phyloP scores from a whole-genome alignment of 192 early-diverging fungal genomes.

The Backusella morwellensis region DNA sequence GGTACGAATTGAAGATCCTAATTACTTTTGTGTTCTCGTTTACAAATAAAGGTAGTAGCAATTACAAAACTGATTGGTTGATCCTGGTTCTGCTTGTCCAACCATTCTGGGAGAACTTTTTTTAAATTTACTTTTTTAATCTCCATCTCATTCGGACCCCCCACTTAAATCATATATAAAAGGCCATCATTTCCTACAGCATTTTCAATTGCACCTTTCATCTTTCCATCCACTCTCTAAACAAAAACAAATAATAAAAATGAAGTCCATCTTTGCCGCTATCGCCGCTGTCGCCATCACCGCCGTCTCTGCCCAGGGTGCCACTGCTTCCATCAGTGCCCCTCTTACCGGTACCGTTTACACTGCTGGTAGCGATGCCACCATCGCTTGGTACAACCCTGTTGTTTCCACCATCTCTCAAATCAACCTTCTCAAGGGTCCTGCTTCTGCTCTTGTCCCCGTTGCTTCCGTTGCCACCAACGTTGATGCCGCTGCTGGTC shows the following conservation, averaged over 20 bases:
- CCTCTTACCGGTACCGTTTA: slow-evolving; percentile 16
- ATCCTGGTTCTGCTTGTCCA: background rate
- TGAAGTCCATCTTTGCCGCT: slow-evolving; percentile 1
- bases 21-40: background rate
- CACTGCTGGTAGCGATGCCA: slow-evolving; percentile 15
- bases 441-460: slow-evolving; percentile 25
- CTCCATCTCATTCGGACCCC: background rate
- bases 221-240: slow-evolving; percentile 4
- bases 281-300: slow-evolving; percentile 1
- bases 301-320: slow-evolving; percentile 22
- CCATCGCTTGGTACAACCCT: slow-evolving; percentile 24
- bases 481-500: slow-evolving; percentile 8
- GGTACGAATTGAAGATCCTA: slow-evolving; percentile 7
- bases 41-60: background rate
- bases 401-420: slow-evolving; percentile 8
- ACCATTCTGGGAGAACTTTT: slow-evolving; percentile 7
- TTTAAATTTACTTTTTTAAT: slow-evolving; percentile 5
- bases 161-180: slow-evolving; percentile 4
- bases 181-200: background rate
- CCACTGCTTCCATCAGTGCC: slow-evolving; percentile 19
- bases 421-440: slow-evolving; percentile 25
- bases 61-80: background rate
- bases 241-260: slow-evolving; percentile 9
- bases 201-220: background rate
- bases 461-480: slow-evolving; percentile 27